A percentile compares a stretch with the other conserved stretches of the same genome.
phyloP scores from a whole-genome alignment of 345 rosid genomes.

The Dimocarpus longan region DNA sequence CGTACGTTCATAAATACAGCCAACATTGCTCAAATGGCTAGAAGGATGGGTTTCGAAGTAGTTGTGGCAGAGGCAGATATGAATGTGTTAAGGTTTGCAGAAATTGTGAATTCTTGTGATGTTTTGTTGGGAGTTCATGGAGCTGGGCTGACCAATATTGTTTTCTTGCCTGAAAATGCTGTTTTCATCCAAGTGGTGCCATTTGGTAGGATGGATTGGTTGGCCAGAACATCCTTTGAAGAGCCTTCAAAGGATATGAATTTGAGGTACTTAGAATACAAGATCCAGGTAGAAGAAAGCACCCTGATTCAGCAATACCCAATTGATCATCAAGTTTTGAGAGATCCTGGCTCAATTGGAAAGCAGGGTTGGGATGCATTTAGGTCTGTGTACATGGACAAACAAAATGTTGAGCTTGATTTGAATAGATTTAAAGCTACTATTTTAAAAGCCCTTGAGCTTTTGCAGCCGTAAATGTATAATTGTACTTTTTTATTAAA shows the following conservation, averaged over 20 bases:
- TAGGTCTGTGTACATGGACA: conserved; percentile 59
- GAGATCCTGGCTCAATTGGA: conserved; percentile 44
- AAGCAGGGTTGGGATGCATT: conserved; percentile 65
- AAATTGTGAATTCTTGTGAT: conserved; percentile 69
- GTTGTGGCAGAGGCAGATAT: conserved; percentile 55
- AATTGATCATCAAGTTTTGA: conserved; percentile 51
- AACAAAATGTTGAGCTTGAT: conserved; percentile 72
- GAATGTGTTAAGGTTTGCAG: conserved; percentile 43
- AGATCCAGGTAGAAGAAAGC: conserved; percentile 62
- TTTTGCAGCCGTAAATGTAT: conserved; percentile 9
- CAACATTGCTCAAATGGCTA: conserved; percentile 49
- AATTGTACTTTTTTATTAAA: too few relatives aligned
- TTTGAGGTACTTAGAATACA: conserved; percentile 66
- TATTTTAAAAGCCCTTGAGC: conserved; percentile 57
- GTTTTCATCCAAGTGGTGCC: conserved; percentile 73
- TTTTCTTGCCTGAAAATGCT: conserved; percentile 82
- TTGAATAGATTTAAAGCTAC: conserved; percentile 62
- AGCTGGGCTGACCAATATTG: conserved; percentile 81
- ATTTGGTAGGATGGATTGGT: conserved; percentile 64
- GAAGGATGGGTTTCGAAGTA: conserved; percentile 50
- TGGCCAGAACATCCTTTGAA: conserved; percentile 47
- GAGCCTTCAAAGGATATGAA: conserved; percentile 67
- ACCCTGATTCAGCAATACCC: conserved; percentile 51
- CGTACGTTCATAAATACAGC: conserved; percentile 54
- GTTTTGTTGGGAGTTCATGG: conserved; percentile 88